A percentile compares a stretch with the other conserved stretches of the same genome.
Conservation (phyloP, 2,329 filamentous ascomycete genomes). For the Beauveria sp. region DNA sequence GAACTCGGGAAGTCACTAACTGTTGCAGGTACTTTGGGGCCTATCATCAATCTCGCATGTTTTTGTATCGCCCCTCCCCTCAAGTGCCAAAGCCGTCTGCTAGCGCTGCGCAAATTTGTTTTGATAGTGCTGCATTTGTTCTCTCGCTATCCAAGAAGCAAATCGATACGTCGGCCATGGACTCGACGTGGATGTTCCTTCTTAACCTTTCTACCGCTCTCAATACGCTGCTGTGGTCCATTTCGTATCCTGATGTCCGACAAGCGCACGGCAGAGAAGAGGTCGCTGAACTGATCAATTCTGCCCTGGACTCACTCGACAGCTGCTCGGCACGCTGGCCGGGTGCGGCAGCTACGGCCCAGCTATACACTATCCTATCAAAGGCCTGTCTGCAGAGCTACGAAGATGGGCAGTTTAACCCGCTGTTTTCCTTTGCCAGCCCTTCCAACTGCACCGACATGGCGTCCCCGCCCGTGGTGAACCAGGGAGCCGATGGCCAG, state of each 20-base stretch:
- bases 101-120: constrained; percentile 73
- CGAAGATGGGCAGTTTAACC: constrained; percentile 37
- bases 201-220: constrained; percentile 85
- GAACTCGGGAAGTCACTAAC: constrained; percentile 3
- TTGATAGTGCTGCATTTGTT: constrained; percentile 73
- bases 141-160: constrained; percentile 75
- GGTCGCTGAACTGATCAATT: constrained; percentile 65
- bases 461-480: constrained; percentile 24
- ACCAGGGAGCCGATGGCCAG: constrained; percentile 18
- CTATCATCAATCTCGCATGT: constrained; percentile 82
- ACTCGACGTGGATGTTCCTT: constrained; percentile 91
- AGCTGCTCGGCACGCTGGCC: constrained; percentile 86
- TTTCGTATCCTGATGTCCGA: constrained; percentile 81
- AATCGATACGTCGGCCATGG: constrained; percentile 66
- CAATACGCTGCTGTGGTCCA: constrained; percentile 85
- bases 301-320: constrained; percentile 70
- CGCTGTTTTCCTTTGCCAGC: constrained; percentile 26
- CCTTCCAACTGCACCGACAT: constrained; percentile 25
- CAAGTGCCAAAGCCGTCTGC: constrained; percentile 81
- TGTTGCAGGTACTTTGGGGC: constrained; percentile 52
- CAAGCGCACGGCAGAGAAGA: constrained; percentile 64
- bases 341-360: constrained; percentile 73
- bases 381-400: constrained; percentile 84
- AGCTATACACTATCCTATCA: constrained; percentile 81
- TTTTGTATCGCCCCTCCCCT: constrained; percentile 83